A percentile compares a stretch with the other conserved stretches of the same genome.
phyloP scores from a whole-genome alignment of 257 asterid genomes.

The Nyctanthes arbortristis region DNA sequence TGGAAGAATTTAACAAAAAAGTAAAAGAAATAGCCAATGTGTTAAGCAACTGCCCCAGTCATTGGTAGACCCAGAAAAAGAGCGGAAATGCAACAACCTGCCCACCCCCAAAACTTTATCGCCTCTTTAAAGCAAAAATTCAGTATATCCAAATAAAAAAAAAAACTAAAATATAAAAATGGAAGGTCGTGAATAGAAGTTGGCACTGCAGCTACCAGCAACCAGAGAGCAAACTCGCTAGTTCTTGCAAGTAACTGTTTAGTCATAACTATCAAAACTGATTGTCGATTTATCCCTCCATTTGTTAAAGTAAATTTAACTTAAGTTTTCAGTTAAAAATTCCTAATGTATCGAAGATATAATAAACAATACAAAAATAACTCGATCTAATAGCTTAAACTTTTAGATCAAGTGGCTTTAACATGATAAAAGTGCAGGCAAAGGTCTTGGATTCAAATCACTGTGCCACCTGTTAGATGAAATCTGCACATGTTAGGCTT shows the following conservation, averaged over 20 bases:
- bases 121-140: neutral
- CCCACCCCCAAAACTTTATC: neutral
- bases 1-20: neutral
- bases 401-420: too few species aligned
- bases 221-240: neutral
- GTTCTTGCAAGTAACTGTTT: neutral
- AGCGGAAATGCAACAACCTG: neutral
- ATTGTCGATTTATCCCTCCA: neutral
- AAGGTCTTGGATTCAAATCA: too few species aligned
- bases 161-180: neutral
- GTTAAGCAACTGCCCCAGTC: neutral
- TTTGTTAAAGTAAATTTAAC: neutral
- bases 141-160: neutral
- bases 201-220: neutral
- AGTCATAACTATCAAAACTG: neutral
- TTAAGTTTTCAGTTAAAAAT: neutral
- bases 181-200: neutral
- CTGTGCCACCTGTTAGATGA: too few species aligned
- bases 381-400: too few species aligned
- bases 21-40: neutral
- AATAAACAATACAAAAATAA: too few species aligned
- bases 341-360: too few species aligned
- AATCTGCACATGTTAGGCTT: too few species aligned
- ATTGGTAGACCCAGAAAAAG: neutral
- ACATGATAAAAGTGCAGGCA: too few species aligned